Conservation (phyloP, 768 basidiomycete genomes). For the Calvatia gigantea region DNA sequence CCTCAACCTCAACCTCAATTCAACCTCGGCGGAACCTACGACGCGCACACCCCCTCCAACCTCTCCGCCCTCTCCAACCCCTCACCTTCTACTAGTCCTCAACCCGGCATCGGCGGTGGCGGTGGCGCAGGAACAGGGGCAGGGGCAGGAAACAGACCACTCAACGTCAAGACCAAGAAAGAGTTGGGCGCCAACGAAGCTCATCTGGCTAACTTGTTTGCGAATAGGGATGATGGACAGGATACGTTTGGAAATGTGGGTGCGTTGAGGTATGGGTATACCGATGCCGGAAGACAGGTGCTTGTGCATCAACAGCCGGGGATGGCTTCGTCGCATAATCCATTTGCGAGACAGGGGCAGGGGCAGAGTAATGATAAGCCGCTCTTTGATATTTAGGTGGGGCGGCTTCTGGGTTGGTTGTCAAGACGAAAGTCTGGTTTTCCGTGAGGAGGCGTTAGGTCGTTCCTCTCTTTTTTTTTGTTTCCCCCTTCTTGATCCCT, state of each 20-base stretch:
- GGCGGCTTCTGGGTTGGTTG: background rate
- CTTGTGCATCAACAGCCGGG: slow-evolving; percentile 47
- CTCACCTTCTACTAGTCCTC: slow-evolving; percentile 33
- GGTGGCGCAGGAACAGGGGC: slow-evolving; percentile 13
- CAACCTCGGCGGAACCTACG: slow-evolving; percentile 70
- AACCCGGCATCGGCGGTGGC: slow-evolving; percentile 10
- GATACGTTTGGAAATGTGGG: slow-evolving; percentile 97
- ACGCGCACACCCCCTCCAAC: slow-evolving; percentile 44
- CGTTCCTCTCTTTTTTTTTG: too few species aligned
- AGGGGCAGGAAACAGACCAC: slow-evolving; percentile 25
- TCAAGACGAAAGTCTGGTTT: too few species aligned
- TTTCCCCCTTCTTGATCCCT: too few species aligned
- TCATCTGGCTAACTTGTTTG: slow-evolving; percentile 78
- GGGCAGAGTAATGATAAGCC: slow-evolving; percentile 64
- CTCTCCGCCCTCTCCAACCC: slow-evolving; percentile 38
- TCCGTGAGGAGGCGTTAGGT: too few species aligned
- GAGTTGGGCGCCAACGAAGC: slow-evolving; percentile 61
- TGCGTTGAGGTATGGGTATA: slow-evolving; percentile 59
- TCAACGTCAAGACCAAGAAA: slow-evolving; percentile 39
- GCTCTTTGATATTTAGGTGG: slow-evolving; percentile 67
- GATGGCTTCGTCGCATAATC: slow-evolving; percentile 45
- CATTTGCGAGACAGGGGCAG: slow-evolving; percentile 63
- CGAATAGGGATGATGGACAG: slow-evolving; percentile 85
- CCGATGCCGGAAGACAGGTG: slow-evolving; percentile 45
- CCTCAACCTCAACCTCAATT: slow-evolving; percentile 50